Evolutionary conservation across 169 alveolate genomes (phyloP).

Genomic region (Plasmodium berghei): DNA sequence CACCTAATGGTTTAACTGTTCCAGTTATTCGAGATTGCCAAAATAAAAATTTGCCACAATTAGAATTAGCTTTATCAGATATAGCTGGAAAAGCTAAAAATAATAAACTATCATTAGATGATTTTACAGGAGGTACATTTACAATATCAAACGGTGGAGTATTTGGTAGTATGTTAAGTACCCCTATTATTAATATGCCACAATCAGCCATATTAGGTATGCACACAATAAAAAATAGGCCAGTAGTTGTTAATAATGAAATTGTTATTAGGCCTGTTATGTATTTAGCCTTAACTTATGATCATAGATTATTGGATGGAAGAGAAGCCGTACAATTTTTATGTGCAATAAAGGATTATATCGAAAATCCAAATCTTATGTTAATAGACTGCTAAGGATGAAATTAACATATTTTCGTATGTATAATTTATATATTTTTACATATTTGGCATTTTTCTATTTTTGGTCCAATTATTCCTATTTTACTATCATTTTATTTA

Average conservation of each 20-base stretch:
- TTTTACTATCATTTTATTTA: no score
- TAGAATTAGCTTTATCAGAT: constrained; percentile 88
- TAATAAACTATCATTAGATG: constrained; percentile 93
- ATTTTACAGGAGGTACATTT: constrained; percentile 97
- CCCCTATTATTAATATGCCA: constrained; percentile 97
- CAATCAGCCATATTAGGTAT: constrained; percentile 95
- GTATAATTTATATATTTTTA: neutral
- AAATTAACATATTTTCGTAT: neutral
- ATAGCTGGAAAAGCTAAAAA: constrained; percentile 93
- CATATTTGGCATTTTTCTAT: neutral
- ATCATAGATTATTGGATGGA: constrained; percentile 98
- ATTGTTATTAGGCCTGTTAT: constrained; percentile 96
- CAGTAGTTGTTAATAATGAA: constrained; percentile 94
- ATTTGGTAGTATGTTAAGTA: constrained; percentile 96
- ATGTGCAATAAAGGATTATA: constrained; percentile 90
- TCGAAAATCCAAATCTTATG: constrained; percentile 93
- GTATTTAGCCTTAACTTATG: constrained; percentile 96
- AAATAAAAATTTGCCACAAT: constrained; percentile 88
- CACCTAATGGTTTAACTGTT: constrained; percentile 96
- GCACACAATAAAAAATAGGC: constrained; percentile 94
- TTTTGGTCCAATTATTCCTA: no score
- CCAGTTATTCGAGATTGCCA: constrained; percentile 95
- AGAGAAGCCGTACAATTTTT: constrained; percentile 97
- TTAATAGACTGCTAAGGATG: constrained; percentile 76
- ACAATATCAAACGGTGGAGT: constrained; percentile 98